phyloP scores from a whole-genome alignment of 2,329 filamentous ascomycete genomes.

The Apiospora hydei region DNA sequence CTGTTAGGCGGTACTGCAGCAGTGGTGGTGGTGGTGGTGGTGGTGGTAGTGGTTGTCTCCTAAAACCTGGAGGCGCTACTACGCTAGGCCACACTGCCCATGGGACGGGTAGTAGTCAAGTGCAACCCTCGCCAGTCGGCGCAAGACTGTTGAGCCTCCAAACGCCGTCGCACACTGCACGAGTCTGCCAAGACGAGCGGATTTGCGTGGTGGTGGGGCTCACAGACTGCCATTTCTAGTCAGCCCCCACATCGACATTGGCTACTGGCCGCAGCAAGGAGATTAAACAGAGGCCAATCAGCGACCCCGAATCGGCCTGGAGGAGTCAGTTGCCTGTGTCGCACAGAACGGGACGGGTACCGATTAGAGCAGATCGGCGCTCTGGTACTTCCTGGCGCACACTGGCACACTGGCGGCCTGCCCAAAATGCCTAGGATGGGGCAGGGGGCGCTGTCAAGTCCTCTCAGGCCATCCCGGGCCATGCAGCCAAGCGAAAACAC shows the following conservation, averaged over 20 bases:
- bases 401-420: neutral
- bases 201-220: slow-evolving; percentile 8
- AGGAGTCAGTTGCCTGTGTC: slow-evolving; percentile 4
- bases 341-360: slow-evolving; percentile 3
- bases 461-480: slow-evolving; percentile 1
- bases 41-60: neutral
- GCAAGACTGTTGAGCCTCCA: slow-evolving; percentile 21
- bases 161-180: slow-evolving; percentile 11
- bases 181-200: slow-evolving; percentile 6
- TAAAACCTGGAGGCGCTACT: slow-evolving; percentile 12
- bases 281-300: slow-evolving; percentile 12
- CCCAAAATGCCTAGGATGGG: neutral
- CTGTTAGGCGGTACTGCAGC: neutral
- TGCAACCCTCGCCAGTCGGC: slow-evolving; percentile 5
- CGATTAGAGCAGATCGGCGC: neutral
- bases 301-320: neutral
- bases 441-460: slow-evolving; percentile 19
- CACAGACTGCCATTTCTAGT: slow-evolving; percentile 22
- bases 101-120: neutral
- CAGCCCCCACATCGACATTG: slow-evolving; percentile 16
- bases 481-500: slow-evolving; percentile 25
- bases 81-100: slow-evolving; percentile 1
- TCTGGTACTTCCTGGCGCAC: neutral
- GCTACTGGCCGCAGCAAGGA: neutral
- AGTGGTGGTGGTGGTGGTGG: neutral